These are phyloP conservation scores for Peronospora farinosa DNA, from an alignment of 352 stramenopile genomes.

Conservation along the genomic window DNA sequence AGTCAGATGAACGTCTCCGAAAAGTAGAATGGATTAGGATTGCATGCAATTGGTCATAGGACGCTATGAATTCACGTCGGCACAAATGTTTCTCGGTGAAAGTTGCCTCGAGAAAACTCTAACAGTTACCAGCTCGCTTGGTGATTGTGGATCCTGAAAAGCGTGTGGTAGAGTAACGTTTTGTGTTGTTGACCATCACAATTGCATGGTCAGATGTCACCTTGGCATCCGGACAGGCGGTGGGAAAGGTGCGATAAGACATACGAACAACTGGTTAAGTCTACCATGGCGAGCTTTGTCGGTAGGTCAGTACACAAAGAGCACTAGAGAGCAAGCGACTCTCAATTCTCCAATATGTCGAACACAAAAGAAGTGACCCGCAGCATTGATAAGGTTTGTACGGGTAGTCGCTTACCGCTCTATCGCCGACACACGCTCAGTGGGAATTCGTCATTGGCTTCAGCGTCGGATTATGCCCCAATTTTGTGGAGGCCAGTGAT, in stretches of 20 bases:
- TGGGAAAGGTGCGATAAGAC: conserved; percentile 26
- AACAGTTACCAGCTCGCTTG: conserved; percentile 2
- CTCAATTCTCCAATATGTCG: conserved; percentile 23
- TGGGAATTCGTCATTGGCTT: conserved; percentile 15
- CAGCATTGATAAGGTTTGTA: conserved; percentile 17
- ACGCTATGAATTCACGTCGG: not conserved
- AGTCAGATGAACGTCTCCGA: too few species aligned
- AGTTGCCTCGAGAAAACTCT: not conserved
- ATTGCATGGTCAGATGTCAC: conserved; percentile 15
- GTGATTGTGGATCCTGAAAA: conserved; percentile 21
- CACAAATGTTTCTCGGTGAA: not conserved
- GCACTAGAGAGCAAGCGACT: not conserved
- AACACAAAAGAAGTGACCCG: conserved; percentile 11
- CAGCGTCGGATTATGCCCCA: conserved; percentile 12
- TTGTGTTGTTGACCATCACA: conserved; percentile 14
- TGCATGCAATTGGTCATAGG: not conserved
- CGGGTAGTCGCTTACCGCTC: conserved; percentile 2
- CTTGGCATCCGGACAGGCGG: conserved; percentile 21
- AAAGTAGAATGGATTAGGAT: not conserved
- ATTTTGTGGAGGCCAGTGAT: conserved; percentile 27
- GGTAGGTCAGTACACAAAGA: conserved; percentile 5
- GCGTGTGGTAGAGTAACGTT: conserved; percentile 14
- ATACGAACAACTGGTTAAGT: conserved; percentile 16
- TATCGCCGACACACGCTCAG: conserved; percentile 19
- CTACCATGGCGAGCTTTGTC: conserved; percentile 10